Percentiles rank a stretch among this genome's conserved stretches.
These are phyloP conservation scores for Calycina herbarum DNA, from an alignment of 2,329 filamentous ascomycete genomes.

Conservation along the genomic window DNA sequence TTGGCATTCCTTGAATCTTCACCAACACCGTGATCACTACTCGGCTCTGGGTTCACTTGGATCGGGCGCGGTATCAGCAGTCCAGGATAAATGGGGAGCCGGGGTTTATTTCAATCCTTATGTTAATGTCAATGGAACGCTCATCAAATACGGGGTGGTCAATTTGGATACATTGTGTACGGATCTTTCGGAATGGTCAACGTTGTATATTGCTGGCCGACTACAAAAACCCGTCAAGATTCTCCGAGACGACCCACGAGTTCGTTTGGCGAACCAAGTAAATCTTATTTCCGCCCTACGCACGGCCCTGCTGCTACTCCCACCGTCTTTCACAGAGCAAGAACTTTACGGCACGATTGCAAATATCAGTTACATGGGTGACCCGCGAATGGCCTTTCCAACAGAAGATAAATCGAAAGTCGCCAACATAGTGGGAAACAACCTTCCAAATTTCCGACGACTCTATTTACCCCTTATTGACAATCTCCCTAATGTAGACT, in stretches of 20 bases:
- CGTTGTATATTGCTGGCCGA: slow-evolving; percentile 91
- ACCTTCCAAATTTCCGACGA: slow-evolving; percentile 86
- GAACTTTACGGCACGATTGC: slow-evolving; percentile 90
- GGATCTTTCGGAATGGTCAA: slow-evolving; percentile 90
- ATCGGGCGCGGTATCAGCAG: slow-evolving; percentile 77
- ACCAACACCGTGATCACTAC: slow-evolving; percentile 89
- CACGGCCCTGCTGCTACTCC: slow-evolving; percentile 83
- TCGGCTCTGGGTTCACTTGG: slow-evolving; percentile 80
- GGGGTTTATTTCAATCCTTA: slow-evolving; percentile 98
- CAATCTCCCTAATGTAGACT: slow-evolving; percentile 84
- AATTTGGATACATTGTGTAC: slow-evolving; percentile 85
- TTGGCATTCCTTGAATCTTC: slow-evolving; percentile 92
- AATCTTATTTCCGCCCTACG: slow-evolving; percentile 91
- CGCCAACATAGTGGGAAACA: slow-evolving; percentile 87
- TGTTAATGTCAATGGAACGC: slow-evolving; percentile 87
- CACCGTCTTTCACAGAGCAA: slow-evolving; percentile 79
- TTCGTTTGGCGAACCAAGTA: slow-evolving; percentile 92
- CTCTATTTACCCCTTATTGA: slow-evolving; percentile 88
- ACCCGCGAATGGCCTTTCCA: slow-evolving; percentile 90
- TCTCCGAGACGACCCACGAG: slow-evolving; percentile 85
- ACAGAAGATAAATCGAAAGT: slow-evolving; percentile 93
- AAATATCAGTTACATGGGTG: slow-evolving; percentile 89
- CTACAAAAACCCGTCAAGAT: slow-evolving; percentile 99
- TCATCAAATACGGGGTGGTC: slow-evolving; percentile 98
- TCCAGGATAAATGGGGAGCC: slow-evolving; percentile 86